Base-by-base conservation (phyloP, 2,329 filamentous ascomycete genomes). In the Colletotrichum spinosum region DNA sequence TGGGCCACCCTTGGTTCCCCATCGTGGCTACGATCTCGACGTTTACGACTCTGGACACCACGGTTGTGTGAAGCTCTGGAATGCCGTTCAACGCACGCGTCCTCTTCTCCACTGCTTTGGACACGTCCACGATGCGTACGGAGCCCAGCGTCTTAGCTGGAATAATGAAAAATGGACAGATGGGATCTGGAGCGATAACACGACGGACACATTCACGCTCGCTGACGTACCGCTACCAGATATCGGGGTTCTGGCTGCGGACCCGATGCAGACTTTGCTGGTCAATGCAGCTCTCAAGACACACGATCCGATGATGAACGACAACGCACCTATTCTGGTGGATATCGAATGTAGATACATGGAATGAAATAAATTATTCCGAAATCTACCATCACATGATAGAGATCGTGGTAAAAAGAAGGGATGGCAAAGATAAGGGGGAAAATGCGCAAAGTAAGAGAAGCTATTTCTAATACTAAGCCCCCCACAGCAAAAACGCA, bases 71-170 rank as follows among this genome's bases (percentile, higher is more conserved):
- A 53, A 0, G 11, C 17, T 41, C 15, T 53, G 50, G n/a, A 25
- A n/a, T 33, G 37, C 35, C 35, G 41, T 54, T 54, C 52, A 4
- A 25, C 52, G 39, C 11, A 44, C 52, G 39, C 52, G 39, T 6
- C 52, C 52, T 1, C 39, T 38, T 1, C 52, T 54, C 11, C 52
- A 54, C 44, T 54, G 52, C 38, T 54, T 54, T 2, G 52, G 52
- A n/a, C 52, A 54, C 52, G 13, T 54, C 25, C 52, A 54, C 39
- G 52, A 54, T 12, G 52, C 38, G 7, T 44, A 54, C 39, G 52
- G 52, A 1, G 52, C 12, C n/a, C 38, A 54, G 37, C 2, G 38
- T n/a, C 17, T 44, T 13, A 33, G 13, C n/a, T 54, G 52, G 52
- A 37, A 25, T 33, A 10, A 11, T 25, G 45, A 33, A 9, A 10